These are phyloP conservation scores for Monilinia polystroma DNA, from an alignment of 2,329 filamentous ascomycete species.

Conservation along the genomic window DNA sequence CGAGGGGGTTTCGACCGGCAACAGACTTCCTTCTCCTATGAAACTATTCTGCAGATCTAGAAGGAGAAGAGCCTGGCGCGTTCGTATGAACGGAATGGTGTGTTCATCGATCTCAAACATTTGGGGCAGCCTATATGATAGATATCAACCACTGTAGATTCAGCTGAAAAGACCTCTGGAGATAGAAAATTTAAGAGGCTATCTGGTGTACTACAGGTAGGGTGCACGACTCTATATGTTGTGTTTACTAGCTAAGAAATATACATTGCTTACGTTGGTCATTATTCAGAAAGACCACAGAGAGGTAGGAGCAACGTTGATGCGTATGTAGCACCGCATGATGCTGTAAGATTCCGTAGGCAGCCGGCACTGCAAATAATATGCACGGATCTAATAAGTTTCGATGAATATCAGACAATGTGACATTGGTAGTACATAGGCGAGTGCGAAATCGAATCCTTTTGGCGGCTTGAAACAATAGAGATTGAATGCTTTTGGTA, in stretches of 20 bases:
- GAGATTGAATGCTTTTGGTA: background rate
- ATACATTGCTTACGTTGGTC: slow-evolving; percentile 20
- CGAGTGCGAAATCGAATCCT: slow-evolving; percentile 5
- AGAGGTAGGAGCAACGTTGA: slow-evolving; percentile 20
- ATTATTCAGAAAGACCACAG: slow-evolving; percentile 16
- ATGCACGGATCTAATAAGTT: slow-evolving; percentile 15
- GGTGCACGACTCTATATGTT: slow-evolving; percentile 22
- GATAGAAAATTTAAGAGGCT: slow-evolving; percentile 1
- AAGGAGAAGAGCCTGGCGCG: slow-evolving; percentile 71
- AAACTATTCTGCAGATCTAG: slow-evolving; percentile 94
- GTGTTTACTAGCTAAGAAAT: slow-evolving; percentile 15
- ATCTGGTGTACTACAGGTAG: background rate
- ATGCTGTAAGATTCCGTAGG: slow-evolving; percentile 21
- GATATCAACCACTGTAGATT: slow-evolving; percentile 6
- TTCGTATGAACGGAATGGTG: slow-evolving; percentile 55
- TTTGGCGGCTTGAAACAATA: background rate
- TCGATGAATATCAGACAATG: slow-evolving; percentile 15
- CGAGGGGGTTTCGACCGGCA: slow-evolving; percentile 63
- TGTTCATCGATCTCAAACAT: slow-evolving; percentile 59
- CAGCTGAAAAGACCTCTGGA: background rate
- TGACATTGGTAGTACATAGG: slow-evolving; percentile 14
- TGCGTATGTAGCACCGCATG: slow-evolving; percentile 24
- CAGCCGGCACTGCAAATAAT: slow-evolving; percentile 16
- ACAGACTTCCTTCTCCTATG: slow-evolving; percentile 62
- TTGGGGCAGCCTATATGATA: slow-evolving; percentile 26